These are phyloP conservation scores for Vigna unguiculata DNA, from an alignment of 306 rosid species.

Conservation along the genomic window DNA sequence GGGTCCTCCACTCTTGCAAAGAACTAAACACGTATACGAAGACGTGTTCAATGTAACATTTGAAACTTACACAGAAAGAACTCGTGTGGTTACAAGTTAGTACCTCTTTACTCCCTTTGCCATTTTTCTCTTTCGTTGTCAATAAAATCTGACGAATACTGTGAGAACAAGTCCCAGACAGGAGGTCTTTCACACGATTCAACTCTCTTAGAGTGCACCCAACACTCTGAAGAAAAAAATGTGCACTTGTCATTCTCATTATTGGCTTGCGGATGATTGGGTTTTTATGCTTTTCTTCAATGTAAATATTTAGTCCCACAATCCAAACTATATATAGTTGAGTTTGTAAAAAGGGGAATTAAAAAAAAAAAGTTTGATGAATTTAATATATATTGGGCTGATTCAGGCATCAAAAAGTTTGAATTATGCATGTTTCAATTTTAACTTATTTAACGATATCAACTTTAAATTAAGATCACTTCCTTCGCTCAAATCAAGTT, in stretches of 20 bases:
- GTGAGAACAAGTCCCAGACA: conserved; percentile 81
- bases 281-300: no score
- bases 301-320: no score
- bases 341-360: no score
- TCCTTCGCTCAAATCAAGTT: no score
- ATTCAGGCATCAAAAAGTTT: no score
- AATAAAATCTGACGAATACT: conserved; percentile 78
- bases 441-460: no score
- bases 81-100: conserved; percentile 11
- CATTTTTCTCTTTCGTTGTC: conserved; percentile 71
- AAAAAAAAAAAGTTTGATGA: no score
- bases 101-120: conserved; percentile 83
- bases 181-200: conserved; percentile 66
- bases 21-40: conserved; percentile 51
- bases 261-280: no score
- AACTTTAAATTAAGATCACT: no score
- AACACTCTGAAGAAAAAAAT: neutral
- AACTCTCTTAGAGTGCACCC: neutral
- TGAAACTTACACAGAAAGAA: conserved; percentile 19
- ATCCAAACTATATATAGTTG: no score
- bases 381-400: no score
- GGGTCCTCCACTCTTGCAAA: conserved; percentile 96
- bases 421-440: no score
- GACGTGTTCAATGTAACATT: conserved; percentile 12
- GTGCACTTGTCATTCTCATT: neutral